Evolutionary conservation across 1,284 basidiomycete species (phyloP).

Genomic region (Schizophyllum commune): DNA sequence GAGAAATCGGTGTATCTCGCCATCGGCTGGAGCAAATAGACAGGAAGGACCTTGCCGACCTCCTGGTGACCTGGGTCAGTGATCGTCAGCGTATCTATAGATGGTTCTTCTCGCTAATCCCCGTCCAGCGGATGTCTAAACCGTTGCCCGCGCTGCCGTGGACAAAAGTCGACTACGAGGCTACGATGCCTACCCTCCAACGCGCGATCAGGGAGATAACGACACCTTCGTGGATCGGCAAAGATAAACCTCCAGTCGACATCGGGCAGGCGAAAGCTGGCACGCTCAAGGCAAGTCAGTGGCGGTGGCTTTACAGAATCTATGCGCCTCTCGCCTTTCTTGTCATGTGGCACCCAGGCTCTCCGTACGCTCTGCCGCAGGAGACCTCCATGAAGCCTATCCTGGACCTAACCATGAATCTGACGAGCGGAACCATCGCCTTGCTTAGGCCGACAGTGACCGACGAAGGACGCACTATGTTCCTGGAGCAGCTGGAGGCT

Average conservation of each 20-base stretch:
- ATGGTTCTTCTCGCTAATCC: too few relatives aligned
- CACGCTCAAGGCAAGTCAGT: slow-evolving; percentile 23
- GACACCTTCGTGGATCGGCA: too few relatives aligned
- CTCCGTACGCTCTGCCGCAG: too few relatives aligned
- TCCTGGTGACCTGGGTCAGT: too few relatives aligned
- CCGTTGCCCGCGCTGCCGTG: slow-evolving; percentile 10
- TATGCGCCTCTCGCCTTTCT: slow-evolving; percentile 19
- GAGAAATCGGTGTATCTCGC: too few relatives aligned
- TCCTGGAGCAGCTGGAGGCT: slow-evolving; percentile 10
- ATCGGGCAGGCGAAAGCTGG: slow-evolving; percentile 18
- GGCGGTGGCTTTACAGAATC: slow-evolving; percentile 18
- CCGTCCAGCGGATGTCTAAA: too few relatives aligned
- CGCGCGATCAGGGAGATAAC: too few relatives aligned
- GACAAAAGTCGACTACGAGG: too few relatives aligned
- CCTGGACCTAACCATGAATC: slow-evolving; percentile 11
- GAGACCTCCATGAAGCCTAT: slow-evolving; percentile 1
- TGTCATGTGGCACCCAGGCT: slow-evolving; percentile 17
- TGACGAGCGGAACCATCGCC: slow-evolving; percentile 7
- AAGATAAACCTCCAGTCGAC: slow-evolving; percentile 7
- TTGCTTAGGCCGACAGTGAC: slow-evolving; percentile 8
- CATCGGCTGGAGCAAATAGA: too few relatives aligned
- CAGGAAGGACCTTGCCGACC: too few relatives aligned
- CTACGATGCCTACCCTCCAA: too few relatives aligned
- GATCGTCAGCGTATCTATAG: too few relatives aligned
- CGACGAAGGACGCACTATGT: slow-evolving; percentile 3